These are phyloP conservation scores for Vitis vinifera DNA, from an alignment of 164 flowering plant species.

Conservation along the genomic window DNA sequence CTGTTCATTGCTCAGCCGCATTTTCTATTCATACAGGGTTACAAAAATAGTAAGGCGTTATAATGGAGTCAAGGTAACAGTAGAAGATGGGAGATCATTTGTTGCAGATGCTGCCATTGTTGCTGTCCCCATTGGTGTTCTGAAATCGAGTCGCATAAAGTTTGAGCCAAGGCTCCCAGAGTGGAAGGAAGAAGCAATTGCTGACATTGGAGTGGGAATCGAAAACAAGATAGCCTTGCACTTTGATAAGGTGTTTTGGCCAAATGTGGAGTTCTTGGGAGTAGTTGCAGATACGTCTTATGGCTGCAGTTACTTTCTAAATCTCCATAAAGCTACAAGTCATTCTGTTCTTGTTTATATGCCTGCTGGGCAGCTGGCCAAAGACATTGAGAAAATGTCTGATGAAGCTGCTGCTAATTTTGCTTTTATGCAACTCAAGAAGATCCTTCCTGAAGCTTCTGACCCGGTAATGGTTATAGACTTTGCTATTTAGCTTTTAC, in stretches of 20 bases:
- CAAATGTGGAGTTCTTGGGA: slow-evolving; percentile 95
- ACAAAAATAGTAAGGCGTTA: slow-evolving; percentile 51
- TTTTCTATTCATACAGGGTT: slow-evolving; percentile 44
- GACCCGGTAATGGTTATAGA: slow-evolving; percentile 54
- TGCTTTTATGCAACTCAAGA: slow-evolving; percentile 77
- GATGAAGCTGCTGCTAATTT: slow-evolving; percentile 91
- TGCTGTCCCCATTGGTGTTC: slow-evolving; percentile 84
- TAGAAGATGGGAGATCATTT: slow-evolving; percentile 73
- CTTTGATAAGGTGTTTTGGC: slow-evolving; percentile 92
- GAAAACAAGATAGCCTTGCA: slow-evolving; percentile 91
- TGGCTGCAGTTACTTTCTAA: slow-evolving; percentile 90
- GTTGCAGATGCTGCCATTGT: slow-evolving; percentile 85
- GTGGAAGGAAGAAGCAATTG: slow-evolving; percentile 87
- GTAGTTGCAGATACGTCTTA: slow-evolving; percentile 83
- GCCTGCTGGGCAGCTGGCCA: slow-evolving; percentile 92
- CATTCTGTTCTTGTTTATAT: slow-evolving; percentile 91
- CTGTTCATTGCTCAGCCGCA: not conserved
- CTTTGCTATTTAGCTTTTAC: not conserved
- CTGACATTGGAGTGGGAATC: slow-evolving; percentile 79
- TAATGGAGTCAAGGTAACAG: slow-evolving; percentile 75
- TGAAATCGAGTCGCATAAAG: slow-evolving; percentile 57
- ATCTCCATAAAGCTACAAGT: slow-evolving; percentile 96
- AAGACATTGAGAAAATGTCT: slow-evolving; percentile 86
- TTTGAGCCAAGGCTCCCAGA: slow-evolving; percentile 91
- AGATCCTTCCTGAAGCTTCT: slow-evolving; percentile 85